Evolutionary conservation across 2,329 filamentous ascomycete species (phyloP).

Genomic region (Neurospora crassa): DNA sequence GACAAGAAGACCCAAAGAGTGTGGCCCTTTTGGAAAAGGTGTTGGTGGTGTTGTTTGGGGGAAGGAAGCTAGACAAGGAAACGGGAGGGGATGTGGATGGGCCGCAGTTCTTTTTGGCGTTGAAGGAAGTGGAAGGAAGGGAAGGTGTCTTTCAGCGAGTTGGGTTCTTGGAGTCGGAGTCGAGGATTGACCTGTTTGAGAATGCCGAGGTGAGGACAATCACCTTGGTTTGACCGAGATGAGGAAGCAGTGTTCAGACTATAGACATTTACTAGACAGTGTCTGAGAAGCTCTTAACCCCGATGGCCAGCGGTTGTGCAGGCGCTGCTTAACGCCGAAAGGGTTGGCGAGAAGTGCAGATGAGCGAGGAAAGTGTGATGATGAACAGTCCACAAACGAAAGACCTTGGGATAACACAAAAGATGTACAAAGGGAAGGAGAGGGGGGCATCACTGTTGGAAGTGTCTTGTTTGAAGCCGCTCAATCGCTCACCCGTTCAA

Average conservation of each 20-base stretch:
- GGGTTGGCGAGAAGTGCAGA: background rate
- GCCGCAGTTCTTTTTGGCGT: conserved; percentile 5
- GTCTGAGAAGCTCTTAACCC: background rate
- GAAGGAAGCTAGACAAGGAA: background rate
- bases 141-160: background rate
- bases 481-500: background rate
- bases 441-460: background rate
- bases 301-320: background rate
- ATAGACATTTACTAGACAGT: background rate
- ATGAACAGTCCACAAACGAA: background rate
- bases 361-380: background rate
- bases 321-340: background rate
- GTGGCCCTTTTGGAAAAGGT: conserved; percentile 2
- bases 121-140: conserved; percentile 1
- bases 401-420: background rate
- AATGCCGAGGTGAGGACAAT: background rate
- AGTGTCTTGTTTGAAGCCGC: background rate
- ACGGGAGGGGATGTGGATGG: background rate
- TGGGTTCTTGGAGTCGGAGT: conserved; percentile 7
- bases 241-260: background rate
- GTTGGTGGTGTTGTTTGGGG: conserved; percentile 5
- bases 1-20: conserved; percentile 1
- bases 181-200: background rate
- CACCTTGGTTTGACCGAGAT: background rate
- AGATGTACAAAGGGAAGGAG: background rate